Evolutionary conservation across 129 eudicot genomes (phyloP), one percentile per base, ranked within the genome.

Genomic region (Silybum marianum): DNA sequence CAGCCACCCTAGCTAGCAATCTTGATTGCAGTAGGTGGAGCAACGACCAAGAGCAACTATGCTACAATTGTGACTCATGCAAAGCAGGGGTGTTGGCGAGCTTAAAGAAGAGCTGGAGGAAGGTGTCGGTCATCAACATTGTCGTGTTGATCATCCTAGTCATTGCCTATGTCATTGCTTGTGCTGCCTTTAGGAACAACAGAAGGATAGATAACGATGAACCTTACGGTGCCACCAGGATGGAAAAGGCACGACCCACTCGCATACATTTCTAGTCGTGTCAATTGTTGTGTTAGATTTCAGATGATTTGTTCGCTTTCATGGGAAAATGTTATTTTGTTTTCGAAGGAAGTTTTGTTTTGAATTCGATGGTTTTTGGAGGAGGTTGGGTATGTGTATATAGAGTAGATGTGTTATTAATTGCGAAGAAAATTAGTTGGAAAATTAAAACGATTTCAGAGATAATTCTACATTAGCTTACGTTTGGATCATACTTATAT

Each of bases 91-190:
- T 92, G 66, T 77, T 95, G 7, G 98, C 89, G 39, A 92, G 98
- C 88, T 69, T 95, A 9, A 92, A 89, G 87, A 90, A 88, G 88
- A 95, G 97, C 70, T 95, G 98, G 98, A 90, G 97, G 81, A 95
- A 92, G 83, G 98, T 95, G 19, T 92, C 98, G 2, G 91, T 92
- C 13, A 92, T 95, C 76, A 95, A 95, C 81, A 90, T 95, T 16
- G 91, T 95, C 24, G 88, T 92, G 11, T 48, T 92, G 46, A 92
- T 95, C 82, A 82, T 95, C 83, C 87, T 95, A 0, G 96, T 95
- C 36, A 87, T 95, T 36, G 85, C 93, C 24, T 92, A 95, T 46
- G 91, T 92, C 1, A 79, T 95, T 51, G 97, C 97, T 2, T 81
- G 76, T n/a, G 94, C 90, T 1, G 98, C 97, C 1, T 92, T 95